Evolutionary conservation across 192 early-diverging fungal species (phyloP).

Genomic region (Obelidium mucronatum): DNA sequence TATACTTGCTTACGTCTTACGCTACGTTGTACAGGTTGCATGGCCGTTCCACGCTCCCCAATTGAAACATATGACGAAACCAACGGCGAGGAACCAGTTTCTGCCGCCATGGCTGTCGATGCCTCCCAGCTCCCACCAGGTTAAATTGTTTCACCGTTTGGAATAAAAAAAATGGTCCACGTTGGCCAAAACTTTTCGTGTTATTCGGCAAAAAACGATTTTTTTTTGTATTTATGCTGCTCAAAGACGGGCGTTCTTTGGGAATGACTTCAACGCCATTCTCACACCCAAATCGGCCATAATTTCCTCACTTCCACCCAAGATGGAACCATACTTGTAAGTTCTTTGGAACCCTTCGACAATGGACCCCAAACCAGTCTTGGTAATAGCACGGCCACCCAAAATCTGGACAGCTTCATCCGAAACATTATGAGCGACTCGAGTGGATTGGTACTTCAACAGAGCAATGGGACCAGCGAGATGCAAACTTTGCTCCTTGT

Average conservation of each 20-base stretch:
- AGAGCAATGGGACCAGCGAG: slow-evolving; percentile 74
- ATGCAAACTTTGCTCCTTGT: slow-evolving; percentile 65
- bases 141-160: no score
- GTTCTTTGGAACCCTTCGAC: slow-evolving; percentile 72
- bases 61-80: slow-evolving; percentile 75
- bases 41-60: slow-evolving; percentile 96
- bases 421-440: slow-evolving; percentile 62
- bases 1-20: background rate
- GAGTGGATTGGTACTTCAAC: slow-evolving; percentile 71
- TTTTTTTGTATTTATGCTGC: background rate
- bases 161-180: no score
- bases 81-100: slow-evolving; percentile 51
- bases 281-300: slow-evolving; percentile 70
- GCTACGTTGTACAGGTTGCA: slow-evolving; percentile 65
- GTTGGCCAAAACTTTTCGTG: no score
- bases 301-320: slow-evolving; percentile 59
- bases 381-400: slow-evolving; percentile 73
- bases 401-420: slow-evolving; percentile 78
- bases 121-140: slow-evolving; percentile 92
- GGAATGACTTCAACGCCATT: slow-evolving; percentile 67
- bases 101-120: slow-evolving; percentile 79
- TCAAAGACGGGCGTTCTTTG: slow-evolving; percentile 37
- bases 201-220: background rate
- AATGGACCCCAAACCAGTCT: slow-evolving; percentile 71
- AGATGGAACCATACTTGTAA: slow-evolving; percentile 61